Evolutionary conservation across 2,329 filamentous ascomycete genomes (phyloP).

Genomic region (Alternaria ventricosa): DNA sequence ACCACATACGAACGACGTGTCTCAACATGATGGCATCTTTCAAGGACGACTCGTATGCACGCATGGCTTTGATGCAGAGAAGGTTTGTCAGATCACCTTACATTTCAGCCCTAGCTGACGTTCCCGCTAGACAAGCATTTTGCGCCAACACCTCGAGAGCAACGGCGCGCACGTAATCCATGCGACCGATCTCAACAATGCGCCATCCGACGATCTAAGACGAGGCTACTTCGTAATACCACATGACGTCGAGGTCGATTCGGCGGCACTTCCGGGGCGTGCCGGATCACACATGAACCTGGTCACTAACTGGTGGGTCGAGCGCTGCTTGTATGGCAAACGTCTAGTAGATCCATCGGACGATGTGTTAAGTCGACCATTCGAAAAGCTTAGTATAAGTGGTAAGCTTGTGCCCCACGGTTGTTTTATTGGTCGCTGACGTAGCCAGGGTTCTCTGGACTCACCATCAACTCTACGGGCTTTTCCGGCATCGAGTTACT

Average conservation of each 20-base stretch:
- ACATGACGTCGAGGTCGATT: slow-evolving; percentile 47
- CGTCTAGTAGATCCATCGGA: slow-evolving; percentile 70
- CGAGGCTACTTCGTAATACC: slow-evolving; percentile 54
- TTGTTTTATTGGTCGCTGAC: slow-evolving; percentile 24
- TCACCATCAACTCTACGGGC: slow-evolving; percentile 80
- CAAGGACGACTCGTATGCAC: slow-evolving; percentile 50
- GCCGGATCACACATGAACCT: slow-evolving; percentile 43
- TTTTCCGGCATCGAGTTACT: slow-evolving; percentile 85
- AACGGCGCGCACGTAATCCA: slow-evolving; percentile 46
- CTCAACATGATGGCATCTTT: slow-evolving; percentile 52
- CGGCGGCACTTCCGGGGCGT: slow-evolving; percentile 42
- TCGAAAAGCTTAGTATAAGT: slow-evolving; percentile 71
- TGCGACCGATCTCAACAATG: slow-evolving; percentile 30
- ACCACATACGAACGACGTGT: slow-evolving; percentile 43
- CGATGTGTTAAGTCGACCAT: slow-evolving; percentile 78
- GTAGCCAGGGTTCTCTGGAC: slow-evolving; percentile 64
- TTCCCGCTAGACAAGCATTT: slow-evolving; percentile 38
- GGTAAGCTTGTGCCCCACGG: slow-evolving; percentile 43
- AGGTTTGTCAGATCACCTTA: slow-evolving; percentile 37
- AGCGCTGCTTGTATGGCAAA: slow-evolving; percentile 83
- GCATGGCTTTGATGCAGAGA: slow-evolving; percentile 53
- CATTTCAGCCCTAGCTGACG: slow-evolving; percentile 29
- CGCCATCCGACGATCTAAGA: slow-evolving; percentile 36
- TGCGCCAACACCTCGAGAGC: slow-evolving; percentile 40
- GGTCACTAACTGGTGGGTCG: slow-evolving; percentile 93